Evolutionary conservation across 441 rosid species (phyloP), one percentile per base, ranked within the genome.

Genomic region (Populus hybrid): DNA sequence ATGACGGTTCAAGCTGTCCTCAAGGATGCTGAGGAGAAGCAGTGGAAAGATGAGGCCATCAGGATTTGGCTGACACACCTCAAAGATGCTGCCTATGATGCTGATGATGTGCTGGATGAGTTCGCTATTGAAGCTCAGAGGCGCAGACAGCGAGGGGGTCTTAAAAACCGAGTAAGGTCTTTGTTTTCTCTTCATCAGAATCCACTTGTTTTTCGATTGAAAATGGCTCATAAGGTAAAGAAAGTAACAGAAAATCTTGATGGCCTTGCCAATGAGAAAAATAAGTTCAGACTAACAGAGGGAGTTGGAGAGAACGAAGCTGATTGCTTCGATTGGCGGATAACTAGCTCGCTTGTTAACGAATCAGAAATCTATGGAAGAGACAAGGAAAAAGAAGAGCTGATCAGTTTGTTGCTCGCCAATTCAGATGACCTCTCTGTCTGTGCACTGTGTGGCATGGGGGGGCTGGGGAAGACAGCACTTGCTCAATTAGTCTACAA

Each of bases 1-100:
- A 32, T 3, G 10, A 76, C 18, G 6, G 57, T 76, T 23, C 78
- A 76, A 68, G 72, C 78, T 32, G 78, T 75, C n/a, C 42, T 75
- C 72, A 26, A 20, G 10, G 65, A 75, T 28, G 78, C 54, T 0
- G 78, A 76, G 54, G 54, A 68, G 67, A 68, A 76, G 67, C 68
- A 76, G 12, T 54, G 73, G 78, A 76, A 68, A 34, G 18, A 26
- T 23, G 28, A 76, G 66, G 50, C 18, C 34, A 28, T 68, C 26
- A 20, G 5, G 67, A 76, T 10, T 68, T 68, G 78, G 78, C 67
- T 76, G 3, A 14, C 10, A 54, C 23, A 76, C 9, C 73, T 76
- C 35, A 50, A 68, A 18, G 73, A 32, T 54, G 73, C 23, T 6
- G 78, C 74, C 30, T 74, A 54, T 59, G 74, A 79, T 73, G 67